These are phyloP conservation scores for Pseudonitzschia delicatissima DNA, from an alignment of 108 stramenopile species.

Conservation along the genomic window DNA sequence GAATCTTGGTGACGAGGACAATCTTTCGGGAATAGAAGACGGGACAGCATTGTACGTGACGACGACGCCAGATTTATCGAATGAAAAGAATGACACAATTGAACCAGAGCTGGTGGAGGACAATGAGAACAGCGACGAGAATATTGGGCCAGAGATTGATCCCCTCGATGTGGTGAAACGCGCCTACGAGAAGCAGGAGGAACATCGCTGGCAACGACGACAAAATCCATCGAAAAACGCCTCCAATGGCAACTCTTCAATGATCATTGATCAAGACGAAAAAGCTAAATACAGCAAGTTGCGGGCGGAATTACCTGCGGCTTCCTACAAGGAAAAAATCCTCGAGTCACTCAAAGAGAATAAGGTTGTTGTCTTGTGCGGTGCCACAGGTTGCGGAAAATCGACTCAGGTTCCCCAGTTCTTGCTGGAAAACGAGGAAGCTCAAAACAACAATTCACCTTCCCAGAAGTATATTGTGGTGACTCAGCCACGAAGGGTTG, in stretches of 20 bases:
- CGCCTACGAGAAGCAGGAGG: slow-evolving; percentile 23
- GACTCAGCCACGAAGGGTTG: slow-evolving; percentile 89
- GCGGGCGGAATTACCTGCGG: slow-evolving; percentile 52
- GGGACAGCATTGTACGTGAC: slow-evolving; percentile 48
- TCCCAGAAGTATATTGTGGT: slow-evolving; percentile 54
- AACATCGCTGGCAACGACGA: slow-evolving; percentile 16
- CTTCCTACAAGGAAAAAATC: slow-evolving; percentile 38
- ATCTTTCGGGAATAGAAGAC: slow-evolving; percentile 49
- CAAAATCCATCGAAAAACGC: slow-evolving; percentile 1
- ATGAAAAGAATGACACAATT: neutral
- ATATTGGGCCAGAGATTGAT: slow-evolving; percentile 20
- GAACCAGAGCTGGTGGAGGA: neutral
- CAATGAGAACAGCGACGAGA: slow-evolving; percentile 20
- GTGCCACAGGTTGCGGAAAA: slow-evolving; percentile 83
- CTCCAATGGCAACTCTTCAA: neutral
- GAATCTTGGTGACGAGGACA: slow-evolving; percentile 29
- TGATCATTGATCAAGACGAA: no score
- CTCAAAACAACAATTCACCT: neutral
- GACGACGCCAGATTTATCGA: neutral
- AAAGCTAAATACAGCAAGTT: slow-evolving; percentile 7
- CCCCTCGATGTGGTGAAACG: slow-evolving; percentile 52
- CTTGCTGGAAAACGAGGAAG: slow-evolving; percentile 51
- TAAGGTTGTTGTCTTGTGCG: slow-evolving; percentile 61
- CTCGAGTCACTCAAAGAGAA: slow-evolving; percentile 26
- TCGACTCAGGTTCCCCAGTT: slow-evolving; percentile 87